Percentiles rank a stretch among this genome's conserved stretches.
Evolutionary conservation across 140 eudicot genomes (phyloP).

Genomic region (Cichorium intybus): DNA sequence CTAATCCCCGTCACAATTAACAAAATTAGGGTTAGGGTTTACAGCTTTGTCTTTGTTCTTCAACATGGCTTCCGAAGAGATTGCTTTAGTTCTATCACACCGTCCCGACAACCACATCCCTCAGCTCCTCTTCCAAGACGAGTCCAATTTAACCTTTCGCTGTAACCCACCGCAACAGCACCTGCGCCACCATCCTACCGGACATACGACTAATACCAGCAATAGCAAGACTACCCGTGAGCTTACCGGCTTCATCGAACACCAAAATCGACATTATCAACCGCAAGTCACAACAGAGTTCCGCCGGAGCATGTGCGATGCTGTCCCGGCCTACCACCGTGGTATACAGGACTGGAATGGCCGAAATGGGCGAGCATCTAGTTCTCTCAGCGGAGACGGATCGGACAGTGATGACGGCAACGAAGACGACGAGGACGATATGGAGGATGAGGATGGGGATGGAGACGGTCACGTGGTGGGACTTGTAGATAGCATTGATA

Average conservation of each 20-base stretch:
- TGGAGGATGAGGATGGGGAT: conserved; percentile 28
- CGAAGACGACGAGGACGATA: conserved; percentile 27
- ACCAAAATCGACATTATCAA: conserved; percentile 43
- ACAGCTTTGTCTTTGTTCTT: neutral
- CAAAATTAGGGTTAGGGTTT: conserved; percentile 44
- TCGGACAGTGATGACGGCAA: conserved; percentile 49
- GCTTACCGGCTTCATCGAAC: conserved; percentile 62
- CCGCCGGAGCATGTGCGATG: conserved; percentile 33
- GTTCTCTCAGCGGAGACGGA: conserved; percentile 43
- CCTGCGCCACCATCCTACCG: conserved; percentile 34
- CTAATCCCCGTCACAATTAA: conserved; percentile 24
- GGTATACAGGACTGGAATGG: conserved; percentile 40
- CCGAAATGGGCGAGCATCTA: conserved; percentile 33
- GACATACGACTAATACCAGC: conserved; percentile 26
- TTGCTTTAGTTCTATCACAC: conserved; percentile 46
- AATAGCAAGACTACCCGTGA: conserved; percentile 50
- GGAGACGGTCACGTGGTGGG: conserved; percentile 23
- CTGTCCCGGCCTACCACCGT: conserved; percentile 20
- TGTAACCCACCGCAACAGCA: conserved; percentile 28
- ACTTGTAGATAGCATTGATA: conserved; percentile 12
- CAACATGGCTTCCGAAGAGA: conserved; percentile 59
- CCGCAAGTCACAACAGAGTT: conserved; percentile 37
- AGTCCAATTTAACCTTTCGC: conserved; percentile 26
- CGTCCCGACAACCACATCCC: conserved; percentile 34
- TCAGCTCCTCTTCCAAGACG: conserved; percentile 52